Evolutionary conservation across 306 rosid genomes (phyloP), one percentile per base, ranked within the genome.

Genomic region (Sicyos baderoa): DNA sequence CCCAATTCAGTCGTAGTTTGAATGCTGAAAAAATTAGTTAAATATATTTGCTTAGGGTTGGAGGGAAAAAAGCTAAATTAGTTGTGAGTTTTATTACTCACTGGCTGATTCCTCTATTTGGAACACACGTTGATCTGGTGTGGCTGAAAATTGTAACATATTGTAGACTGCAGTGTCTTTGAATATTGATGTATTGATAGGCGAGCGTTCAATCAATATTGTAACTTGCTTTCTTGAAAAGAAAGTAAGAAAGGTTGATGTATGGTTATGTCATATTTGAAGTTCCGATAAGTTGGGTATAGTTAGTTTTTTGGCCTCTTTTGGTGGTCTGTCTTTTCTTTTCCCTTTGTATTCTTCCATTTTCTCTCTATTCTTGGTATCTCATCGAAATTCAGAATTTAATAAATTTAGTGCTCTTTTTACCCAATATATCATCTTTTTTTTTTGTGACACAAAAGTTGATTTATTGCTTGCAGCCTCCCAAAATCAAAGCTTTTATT

Each of bases 401-500:
- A 62, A 16, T 5, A 40, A 9, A 14, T 40, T 9, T 4, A 37
- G 12, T 40, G 14, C 68, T 63, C 48, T 12, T 0, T 56, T 44
- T 9, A 44, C 25, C 18, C 6, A 35, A 35, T 6, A 2, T 49
- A 55, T 10, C n/a, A 22, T 16, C 47, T n/a, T 44, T 66, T 42
- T 66, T 42, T 12, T 19, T 66, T 40, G 13, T 49, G 18, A 0
- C 35, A 59, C 16, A 19, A 71, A 22, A 57, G 72, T 59, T 72
- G 76, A 71, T 76, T 76, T 44, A 23, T 76, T 75, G 75, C 42
- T 76, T 87, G 81, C 95, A 92, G 98, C 92, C 96, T 72, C 89
- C 95, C 56, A 89, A 87, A 76, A 86, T 89, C 80, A 89, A 92
- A 82, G 84, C 86, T 70, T 89, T 92, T 80, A 85, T 87, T 68